A percentile compares a stretch with the other conserved stretches of the same genome.
Conservation (phyloP, 768 basidiomycete species). For the Neoboletus subvelutipes region DNA sequence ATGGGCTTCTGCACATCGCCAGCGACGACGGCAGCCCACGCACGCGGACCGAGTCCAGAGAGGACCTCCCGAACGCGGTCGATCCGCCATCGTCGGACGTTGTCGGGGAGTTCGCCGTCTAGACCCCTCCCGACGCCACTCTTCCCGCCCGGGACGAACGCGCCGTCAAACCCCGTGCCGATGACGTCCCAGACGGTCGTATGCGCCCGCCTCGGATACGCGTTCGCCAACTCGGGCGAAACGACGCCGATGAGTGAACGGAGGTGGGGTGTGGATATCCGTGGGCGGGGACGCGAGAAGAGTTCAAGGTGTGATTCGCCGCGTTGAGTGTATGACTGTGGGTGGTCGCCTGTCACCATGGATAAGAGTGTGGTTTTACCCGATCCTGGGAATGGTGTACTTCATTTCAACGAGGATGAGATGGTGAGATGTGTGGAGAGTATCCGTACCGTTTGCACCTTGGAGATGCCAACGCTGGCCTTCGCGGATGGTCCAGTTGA, state of each 20-base stretch:
- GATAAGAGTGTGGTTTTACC: conserved; percentile 95
- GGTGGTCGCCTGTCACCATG: conserved; percentile 90
- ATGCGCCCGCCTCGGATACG: conserved; percentile 74
- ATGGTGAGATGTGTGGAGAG: not conserved
- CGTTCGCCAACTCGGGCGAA: conserved; percentile 87
- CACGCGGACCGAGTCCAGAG: conserved; percentile 55
- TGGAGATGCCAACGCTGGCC: conserved; percentile 90
- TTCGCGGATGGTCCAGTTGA: conserved; percentile 79
- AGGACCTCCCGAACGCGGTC: conserved; percentile 58
- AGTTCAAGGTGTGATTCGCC: conserved; percentile 46
- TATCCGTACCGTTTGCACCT: conserved; percentile 73
- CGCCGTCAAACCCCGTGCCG: conserved; percentile 87
- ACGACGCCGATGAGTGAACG: conserved; percentile 72
- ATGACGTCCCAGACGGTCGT: conserved; percentile 79
- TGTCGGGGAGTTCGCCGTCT: conserved; percentile 36
- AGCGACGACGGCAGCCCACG: conserved; percentile 40
- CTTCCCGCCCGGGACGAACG: conserved; percentile 56
- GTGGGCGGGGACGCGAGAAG: conserved; percentile 60
- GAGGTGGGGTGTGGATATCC: conserved; percentile 66
- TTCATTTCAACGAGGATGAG: not conserved
- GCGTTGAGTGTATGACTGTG: conserved; percentile 83
- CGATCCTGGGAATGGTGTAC: conserved; percentile 51
- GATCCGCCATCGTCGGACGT: conserved; percentile 39
- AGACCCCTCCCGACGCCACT: conserved; percentile 48
- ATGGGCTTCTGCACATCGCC: not conserved